Percentiles rank a stretch among this genome's conserved stretches.
Evolutionary conservation across 1,284 basidiomycete species (phyloP).

Genomic region (Malassezia psittaci): DNA sequence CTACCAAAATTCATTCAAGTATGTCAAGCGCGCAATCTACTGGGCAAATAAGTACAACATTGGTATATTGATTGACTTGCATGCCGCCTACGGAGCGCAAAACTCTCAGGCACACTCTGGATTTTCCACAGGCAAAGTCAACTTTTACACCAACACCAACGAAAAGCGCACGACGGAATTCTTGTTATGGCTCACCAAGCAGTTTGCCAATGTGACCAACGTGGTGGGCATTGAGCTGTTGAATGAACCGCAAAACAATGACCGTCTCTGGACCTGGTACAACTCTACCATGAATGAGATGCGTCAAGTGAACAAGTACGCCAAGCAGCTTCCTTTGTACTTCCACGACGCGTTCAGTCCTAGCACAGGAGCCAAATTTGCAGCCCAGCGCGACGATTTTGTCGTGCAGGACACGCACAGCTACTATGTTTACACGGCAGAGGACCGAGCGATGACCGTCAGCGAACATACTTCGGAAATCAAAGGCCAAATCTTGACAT

Average conservation of each 20-base stretch:
- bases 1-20: constrained; percentile 58
- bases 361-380: constrained; percentile 55
- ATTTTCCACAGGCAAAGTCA: constrained; percentile 53
- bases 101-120: constrained; percentile 62
- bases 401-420: constrained; percentile 68
- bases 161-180: constrained; percentile 57
- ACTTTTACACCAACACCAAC: constrained; percentile 54
- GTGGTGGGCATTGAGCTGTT: constrained; percentile 64
- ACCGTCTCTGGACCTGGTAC: constrained; percentile 40
- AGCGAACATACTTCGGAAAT: constrained; percentile 38
- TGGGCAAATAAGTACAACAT: constrained; percentile 59
- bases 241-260: constrained; percentile 57
- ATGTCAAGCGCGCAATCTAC: constrained; percentile 58
- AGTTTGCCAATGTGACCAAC: constrained; percentile 60
- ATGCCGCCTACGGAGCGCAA: constrained; percentile 62
- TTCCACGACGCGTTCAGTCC: constrained; percentile 66
- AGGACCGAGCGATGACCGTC: constrained; percentile 29
- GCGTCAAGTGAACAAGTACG: constrained; percentile 52
- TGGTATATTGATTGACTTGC: constrained; percentile 66
- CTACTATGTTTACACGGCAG: constrained; percentile 53
- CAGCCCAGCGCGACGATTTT: constrained; percentile 58
- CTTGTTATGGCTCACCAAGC: constrained; percentile 55
- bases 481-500: constrained; percentile 16
- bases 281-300: constrained; percentile 53
- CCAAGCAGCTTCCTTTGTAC: constrained; percentile 58